These are phyloP conservation scores for Polyporus tsugae DNA, from an alignment of 1,284 basidiomycete species.

Conservation along the genomic window DNA sequence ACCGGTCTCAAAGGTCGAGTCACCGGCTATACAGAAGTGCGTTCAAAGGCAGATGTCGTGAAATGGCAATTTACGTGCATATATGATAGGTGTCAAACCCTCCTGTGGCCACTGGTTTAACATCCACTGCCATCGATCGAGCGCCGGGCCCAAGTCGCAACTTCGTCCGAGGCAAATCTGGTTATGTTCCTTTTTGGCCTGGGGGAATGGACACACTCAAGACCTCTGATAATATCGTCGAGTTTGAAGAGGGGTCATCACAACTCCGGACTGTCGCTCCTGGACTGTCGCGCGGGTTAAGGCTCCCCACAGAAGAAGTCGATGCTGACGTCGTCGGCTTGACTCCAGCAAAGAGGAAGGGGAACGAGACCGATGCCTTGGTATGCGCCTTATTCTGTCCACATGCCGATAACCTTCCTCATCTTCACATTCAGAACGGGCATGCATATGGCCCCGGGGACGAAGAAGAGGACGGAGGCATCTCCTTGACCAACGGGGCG, in stretches of 20 bases:
- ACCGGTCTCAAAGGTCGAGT: conserved; percentile 83
- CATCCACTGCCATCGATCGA: conserved; percentile 85
- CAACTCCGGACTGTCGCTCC: conserved; percentile 69
- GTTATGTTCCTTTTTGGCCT: conserved; percentile 91
- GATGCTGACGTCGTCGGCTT: conserved; percentile 44
- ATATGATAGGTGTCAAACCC: conserved; percentile 56
- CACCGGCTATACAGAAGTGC: conserved; percentile 81
- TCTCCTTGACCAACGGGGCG: conserved; percentile 31
- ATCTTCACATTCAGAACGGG: background rate
- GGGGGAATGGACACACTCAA: conserved; percentile 82
- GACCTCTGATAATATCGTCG: conserved; percentile 45
- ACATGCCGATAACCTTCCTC: background rate
- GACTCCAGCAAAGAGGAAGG: background rate
- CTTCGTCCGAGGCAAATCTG: conserved; percentile 94
- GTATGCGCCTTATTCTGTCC: conserved; percentile 8
- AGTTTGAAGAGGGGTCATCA: conserved; percentile 46
- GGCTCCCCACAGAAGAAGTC: conserved; percentile 58
- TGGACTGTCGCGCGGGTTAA: conserved; percentile 73
- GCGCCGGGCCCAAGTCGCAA: conserved; percentile 80
- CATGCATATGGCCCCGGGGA: conserved; percentile 1
- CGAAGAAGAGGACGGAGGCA: conserved; percentile 19
- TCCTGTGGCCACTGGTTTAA: conserved; percentile 64
- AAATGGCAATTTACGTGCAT: background rate
- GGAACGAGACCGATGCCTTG: background rate
- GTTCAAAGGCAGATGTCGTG: background rate